phyloP scores from a whole-genome alignment of 768 basidiomycete species.

The Sarcomyxa edulis region DNA sequence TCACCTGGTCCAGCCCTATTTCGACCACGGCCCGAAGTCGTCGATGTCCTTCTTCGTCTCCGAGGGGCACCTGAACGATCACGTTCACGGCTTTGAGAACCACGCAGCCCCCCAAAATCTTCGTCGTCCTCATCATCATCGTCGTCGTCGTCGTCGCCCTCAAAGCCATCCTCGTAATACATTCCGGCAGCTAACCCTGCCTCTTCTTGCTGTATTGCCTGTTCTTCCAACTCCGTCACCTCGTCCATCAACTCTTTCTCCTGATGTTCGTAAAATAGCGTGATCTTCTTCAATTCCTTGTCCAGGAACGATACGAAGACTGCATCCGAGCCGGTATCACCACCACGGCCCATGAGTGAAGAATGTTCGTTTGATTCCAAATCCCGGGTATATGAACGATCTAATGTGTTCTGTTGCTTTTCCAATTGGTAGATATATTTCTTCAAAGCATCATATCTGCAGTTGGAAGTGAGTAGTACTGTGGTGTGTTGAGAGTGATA shows the following conservation, averaged over 20 bases:
- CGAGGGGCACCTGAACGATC: conserved; percentile 21
- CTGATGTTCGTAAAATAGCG: conserved; percentile 72
- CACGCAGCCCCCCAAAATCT: conserved; percentile 27
- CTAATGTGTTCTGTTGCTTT: conserved; percentile 58
- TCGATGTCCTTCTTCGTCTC: no score
- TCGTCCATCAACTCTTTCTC: conserved; percentile 67
- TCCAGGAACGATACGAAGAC: conserved; percentile 75
- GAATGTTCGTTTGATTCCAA: conserved; percentile 61
- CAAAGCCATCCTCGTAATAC: conserved; percentile 55
- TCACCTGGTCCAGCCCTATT: no score
- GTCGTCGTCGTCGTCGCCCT: conserved; percentile 55
- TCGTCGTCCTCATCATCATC: conserved; percentile 37
- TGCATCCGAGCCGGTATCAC: conserved; percentile 39
- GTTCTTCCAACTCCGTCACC: conserved; percentile 49
- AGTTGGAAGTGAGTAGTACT: not conserved
- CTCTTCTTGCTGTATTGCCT: conserved; percentile 56
- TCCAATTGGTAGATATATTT: conserved; percentile 83
- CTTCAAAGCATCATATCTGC: conserved; percentile 82
- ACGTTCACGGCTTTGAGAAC: conserved; percentile 16
- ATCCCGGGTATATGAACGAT: conserved; percentile 35
- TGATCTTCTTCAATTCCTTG: conserved; percentile 77
- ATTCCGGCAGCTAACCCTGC: conserved; percentile 43
- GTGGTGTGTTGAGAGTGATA: not conserved
- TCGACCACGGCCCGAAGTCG: no score
- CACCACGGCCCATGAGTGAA: conserved; percentile 41